Base-by-base conservation (phyloP, 805 yeast genomes). In the Teunomyces panamensis region DNA sequence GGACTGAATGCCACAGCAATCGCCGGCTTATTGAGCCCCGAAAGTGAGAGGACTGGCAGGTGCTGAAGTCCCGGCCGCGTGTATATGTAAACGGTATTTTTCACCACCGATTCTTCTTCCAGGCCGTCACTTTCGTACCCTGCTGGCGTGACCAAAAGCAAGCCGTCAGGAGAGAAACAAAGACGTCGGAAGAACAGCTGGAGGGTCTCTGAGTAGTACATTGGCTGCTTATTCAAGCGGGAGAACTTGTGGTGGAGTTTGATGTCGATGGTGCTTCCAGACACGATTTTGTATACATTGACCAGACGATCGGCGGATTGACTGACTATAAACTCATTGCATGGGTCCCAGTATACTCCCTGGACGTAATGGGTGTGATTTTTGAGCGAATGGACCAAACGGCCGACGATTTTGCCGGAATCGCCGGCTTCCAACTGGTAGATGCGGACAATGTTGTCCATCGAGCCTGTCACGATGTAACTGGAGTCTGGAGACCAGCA, bases 331-430 rank as follows among this genome's bases (percentile, higher is more conserved):
- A 66, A 89, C 62, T 85, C 81, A 52, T 85, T 83, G 46, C 72
- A 62, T 6, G 99, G 99, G 63, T 94, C 99, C 98, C 98, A 94
- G 0, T 86, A 75, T 4, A 94, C 92, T 2, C 99, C 99, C 66
- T 94, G 99, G 2, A 94, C 95, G 57, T 89, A 92, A 64, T 91
- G 96, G 42, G 73, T 72, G 65, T 94, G 98, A 49, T 87, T 89
- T 5, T 80, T 80, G 50, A 84, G 72, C 54, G 81, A 2, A 75
- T 75, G 1, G 63, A 46, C 41, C 11, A 49, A 27, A 26, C 32
- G 36, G 9, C 49, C 53, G 2, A 43, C 26, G 33, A 47, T 8
- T 32, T 39, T 47, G 13, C 16, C 32, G 6, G 24, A 20, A 20
- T 20, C 24, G 13, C 34, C 32, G 14, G 24, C 33, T 24, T 49